Evolutionary conservation across 495 filamentous ascomycete species (phyloP).

Genomic region (Hypomontagnella submonticulosa): DNA sequence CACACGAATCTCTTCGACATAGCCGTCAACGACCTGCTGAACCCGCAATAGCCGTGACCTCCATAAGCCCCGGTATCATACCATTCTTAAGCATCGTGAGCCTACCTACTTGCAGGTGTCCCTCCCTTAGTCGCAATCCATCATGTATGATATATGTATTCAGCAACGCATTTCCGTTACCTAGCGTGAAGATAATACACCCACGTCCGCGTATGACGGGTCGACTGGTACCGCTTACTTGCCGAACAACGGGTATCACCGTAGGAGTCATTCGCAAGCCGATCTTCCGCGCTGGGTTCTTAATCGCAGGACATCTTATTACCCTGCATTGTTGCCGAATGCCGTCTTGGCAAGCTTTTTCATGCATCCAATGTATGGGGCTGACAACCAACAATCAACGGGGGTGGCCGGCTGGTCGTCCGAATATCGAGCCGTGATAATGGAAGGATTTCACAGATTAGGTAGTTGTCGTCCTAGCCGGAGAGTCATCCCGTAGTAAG

Average conservation of each 20-base stretch:
- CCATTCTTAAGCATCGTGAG: not conserved
- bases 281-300: slow-evolving; percentile 30
- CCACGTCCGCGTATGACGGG: too few species aligned
- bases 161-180: too few species aligned
- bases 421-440: too few species aligned
- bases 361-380: slow-evolving; percentile 14
- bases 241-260: not conserved
- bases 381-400: not conserved
- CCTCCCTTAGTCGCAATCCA: too few species aligned
- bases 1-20: slow-evolving; percentile 3
- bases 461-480: not conserved
- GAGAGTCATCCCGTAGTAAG: not conserved
- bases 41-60: slow-evolving; percentile 15
- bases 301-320: slow-evolving; percentile 2
- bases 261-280: slow-evolving; percentile 11
- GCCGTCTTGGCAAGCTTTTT: slow-evolving; percentile 36
- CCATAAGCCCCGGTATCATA: not conserved
- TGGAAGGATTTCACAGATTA: not conserved
- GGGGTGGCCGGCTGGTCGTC: too few species aligned
- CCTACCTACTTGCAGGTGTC: too few species aligned
- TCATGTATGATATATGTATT: too few species aligned
- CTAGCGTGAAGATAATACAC: too few species aligned
- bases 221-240: not conserved
- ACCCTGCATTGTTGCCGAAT: slow-evolving; percentile 30
- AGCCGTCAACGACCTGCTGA: slow-evolving; percentile 27